Evolutionary conservation across 2,329 filamentous ascomycete species (phyloP).

Genomic region (Microsporum canis): DNA sequence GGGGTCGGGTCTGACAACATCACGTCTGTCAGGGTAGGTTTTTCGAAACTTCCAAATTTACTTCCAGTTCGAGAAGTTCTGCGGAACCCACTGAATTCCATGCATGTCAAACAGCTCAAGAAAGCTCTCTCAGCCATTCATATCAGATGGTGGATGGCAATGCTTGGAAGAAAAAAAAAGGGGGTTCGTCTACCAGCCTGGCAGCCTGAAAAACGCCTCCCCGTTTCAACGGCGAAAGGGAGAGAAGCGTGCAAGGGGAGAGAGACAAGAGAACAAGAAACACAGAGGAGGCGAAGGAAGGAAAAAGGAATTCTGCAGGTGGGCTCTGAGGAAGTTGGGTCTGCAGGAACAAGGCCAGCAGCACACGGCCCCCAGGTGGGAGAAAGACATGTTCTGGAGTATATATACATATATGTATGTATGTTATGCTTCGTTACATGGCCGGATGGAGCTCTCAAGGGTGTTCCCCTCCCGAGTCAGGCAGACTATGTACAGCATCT

Average conservation of each 20-base stretch:
- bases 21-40: constrained; percentile 1
- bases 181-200: background rate
- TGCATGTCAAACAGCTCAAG: background rate
- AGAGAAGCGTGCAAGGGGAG: background rate
- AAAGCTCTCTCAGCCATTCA: background rate
- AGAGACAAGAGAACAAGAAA: background rate
- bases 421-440: background rate
- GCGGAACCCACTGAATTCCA: background rate
- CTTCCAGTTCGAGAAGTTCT: constrained; percentile 5
- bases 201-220: background rate
- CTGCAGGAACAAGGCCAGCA: background rate
- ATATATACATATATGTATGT: background rate
- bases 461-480: background rate
- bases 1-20: constrained; percentile 1
- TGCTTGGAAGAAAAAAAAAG: background rate
- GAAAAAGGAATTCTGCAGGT: constrained; percentile 2
- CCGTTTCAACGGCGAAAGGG: background rate
- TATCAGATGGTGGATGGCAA: background rate
- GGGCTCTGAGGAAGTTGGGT: background rate
- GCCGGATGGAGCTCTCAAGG: background rate
- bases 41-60: constrained; percentile 5
- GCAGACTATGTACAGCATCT: too few relatives aligned
- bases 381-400: background rate
- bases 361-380: background rate
- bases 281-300: background rate